These are phyloP conservation scores for Danielia oregonensis DNA, from an alignment of 805 yeast species.

Conservation along the genomic window DNA sequence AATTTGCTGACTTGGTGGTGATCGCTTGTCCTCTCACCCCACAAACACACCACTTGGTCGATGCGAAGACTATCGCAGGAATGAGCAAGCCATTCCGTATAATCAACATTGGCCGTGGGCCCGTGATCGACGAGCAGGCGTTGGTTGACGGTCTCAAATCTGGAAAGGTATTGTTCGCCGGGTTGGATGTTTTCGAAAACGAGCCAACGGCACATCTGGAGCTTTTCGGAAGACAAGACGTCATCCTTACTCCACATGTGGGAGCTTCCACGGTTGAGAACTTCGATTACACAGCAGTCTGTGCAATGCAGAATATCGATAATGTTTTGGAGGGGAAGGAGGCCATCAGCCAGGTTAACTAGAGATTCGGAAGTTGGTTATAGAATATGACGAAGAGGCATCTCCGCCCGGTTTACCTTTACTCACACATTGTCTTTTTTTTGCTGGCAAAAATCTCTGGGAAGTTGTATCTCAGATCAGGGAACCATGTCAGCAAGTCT, in stretches of 20 bases:
- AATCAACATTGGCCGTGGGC: constrained; percentile 75
- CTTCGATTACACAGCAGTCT: constrained; percentile 46
- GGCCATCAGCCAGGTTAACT: constrained; percentile 13
- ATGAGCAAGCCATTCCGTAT: constrained; percentile 56
- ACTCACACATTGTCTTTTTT: no score
- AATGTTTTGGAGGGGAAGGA: constrained; percentile 37
- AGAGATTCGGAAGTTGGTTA: neutral
- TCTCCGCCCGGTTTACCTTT: no score
- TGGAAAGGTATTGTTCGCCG: constrained; percentile 63
- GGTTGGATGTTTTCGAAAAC: constrained; percentile 65
- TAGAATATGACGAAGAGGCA: no score
- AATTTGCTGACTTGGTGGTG: constrained; percentile 54
- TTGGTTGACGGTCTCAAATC: constrained; percentile 54
- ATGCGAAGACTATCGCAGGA: constrained; percentile 41
- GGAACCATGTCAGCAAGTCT: no score
- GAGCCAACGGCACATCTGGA: constrained; percentile 57
- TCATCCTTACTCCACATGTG: constrained; percentile 64
- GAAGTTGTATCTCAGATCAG: no score
- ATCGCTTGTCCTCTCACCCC: constrained; percentile 65
- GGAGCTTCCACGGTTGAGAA: constrained; percentile 49
- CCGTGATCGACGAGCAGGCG: constrained; percentile 64
- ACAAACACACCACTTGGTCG: constrained; percentile 53
- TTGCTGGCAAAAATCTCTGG: no score
- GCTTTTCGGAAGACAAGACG: constrained; percentile 55
- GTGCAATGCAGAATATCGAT: constrained; percentile 55